Evolutionary conservation across 768 basidiomycete species (phyloP).

Genomic region (Cyclocybe cylindracea): DNA sequence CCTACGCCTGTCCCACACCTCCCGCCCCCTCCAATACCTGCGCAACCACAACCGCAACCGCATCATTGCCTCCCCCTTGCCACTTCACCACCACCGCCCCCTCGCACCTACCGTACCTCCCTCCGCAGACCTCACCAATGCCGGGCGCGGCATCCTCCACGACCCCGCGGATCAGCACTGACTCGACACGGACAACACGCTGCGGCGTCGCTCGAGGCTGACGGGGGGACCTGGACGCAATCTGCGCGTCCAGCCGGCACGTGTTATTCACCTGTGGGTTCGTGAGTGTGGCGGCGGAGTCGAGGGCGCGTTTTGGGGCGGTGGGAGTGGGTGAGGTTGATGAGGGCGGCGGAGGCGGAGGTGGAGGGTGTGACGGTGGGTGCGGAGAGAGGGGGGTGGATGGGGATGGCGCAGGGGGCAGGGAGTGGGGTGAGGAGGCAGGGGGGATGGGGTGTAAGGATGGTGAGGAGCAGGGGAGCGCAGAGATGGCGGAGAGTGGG

Average conservation of each 20-base stretch:
- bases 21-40: no score
- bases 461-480: no score
- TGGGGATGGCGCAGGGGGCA: slow-evolving; percentile 2
- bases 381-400: background rate
- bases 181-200: slow-evolving; percentile 46
- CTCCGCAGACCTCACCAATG: background rate
- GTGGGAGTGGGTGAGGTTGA: slow-evolving; percentile 1
- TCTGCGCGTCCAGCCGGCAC: slow-evolving; percentile 56
- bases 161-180: slow-evolving; percentile 63
- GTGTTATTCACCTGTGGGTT: slow-evolving; percentile 48
- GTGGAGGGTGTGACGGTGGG: background rate
- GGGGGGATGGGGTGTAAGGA: slow-evolving; percentile 2
- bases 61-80: no score
- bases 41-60: no score
- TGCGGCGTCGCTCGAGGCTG: slow-evolving; percentile 67
- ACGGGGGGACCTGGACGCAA: slow-evolving; percentile 64
- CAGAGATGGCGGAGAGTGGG: background rate
- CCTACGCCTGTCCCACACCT: no score
- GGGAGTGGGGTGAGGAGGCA: background rate
- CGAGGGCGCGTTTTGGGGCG: slow-evolving; percentile 38
- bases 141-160: background rate
- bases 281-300: slow-evolving; percentile 54
- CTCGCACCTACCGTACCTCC: no score
- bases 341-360: slow-evolving; percentile 3
- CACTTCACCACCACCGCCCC: no score